Percentiles rank a stretch among this genome's conserved stretches.
Conservation (phyloP, 805 yeast species). For the Saturnispora bothae region DNA sequence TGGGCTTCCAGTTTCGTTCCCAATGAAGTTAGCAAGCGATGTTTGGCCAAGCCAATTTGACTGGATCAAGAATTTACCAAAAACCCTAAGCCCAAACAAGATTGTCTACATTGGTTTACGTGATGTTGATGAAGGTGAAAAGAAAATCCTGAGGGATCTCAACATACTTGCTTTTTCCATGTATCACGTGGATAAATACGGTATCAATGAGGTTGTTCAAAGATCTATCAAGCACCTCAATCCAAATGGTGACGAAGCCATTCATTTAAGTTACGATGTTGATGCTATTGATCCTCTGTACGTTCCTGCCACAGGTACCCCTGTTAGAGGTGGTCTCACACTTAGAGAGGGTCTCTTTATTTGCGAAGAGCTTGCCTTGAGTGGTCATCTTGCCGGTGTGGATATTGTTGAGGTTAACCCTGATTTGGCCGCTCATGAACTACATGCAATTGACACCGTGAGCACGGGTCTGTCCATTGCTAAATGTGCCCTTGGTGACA, state of each 20-base stretch:
- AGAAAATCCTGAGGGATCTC: conserved; percentile 55
- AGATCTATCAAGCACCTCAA: conserved; percentile 77
- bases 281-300: conserved; percentile 92
- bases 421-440: conserved; percentile 64
- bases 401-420: conserved; percentile 96
- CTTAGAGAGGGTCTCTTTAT: conserved; percentile 88
- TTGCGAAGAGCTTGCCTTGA: conserved; percentile 84
- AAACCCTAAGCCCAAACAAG: conserved; percentile 54
- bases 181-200: conserved; percentile 93
- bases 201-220: conserved; percentile 82
- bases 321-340: conserved; percentile 92
- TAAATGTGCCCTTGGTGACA: conserved; percentile 91
- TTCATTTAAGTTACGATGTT: conserved; percentile 89
- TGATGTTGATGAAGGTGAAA: conserved; percentile 86
- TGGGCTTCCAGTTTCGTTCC: conserved; percentile 91
- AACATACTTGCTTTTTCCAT: conserved; percentile 80
- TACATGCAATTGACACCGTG: conserved; percentile 73
- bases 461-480: conserved; percentile 85
- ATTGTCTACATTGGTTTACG: conserved; percentile 90
- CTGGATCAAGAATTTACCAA: conserved; percentile 51
- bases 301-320: conserved; percentile 97
- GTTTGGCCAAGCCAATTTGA: conserved; percentile 61
- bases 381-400: conserved; percentile 79
- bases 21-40: conserved; percentile 67
- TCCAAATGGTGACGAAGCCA: conserved; percentile 59